Evolutionary conservation across 2,329 filamentous ascomycete genomes (phyloP), one percentile per base, ranked within the genome.

Genomic region (Kalmusia sp.): DNA sequence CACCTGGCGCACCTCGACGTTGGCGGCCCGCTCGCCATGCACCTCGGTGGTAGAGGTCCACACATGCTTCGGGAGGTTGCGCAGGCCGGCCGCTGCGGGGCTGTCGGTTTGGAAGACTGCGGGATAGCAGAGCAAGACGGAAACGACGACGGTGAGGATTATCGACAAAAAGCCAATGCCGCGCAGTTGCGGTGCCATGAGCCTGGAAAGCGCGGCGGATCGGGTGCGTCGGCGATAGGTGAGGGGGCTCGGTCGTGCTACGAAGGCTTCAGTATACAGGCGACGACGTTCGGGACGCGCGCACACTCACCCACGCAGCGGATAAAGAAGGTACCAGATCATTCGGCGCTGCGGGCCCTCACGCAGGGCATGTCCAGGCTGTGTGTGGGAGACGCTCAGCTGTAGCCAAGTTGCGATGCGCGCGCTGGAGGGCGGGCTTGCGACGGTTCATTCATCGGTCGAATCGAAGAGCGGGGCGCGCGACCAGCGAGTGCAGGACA

Each of bases 271-370:
- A 68, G 61, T 49, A 58, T 41, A 51, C 25, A n/a, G 33, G 21
- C 43, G 25, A 35, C 27, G n/a, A 43, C 43, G 34, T 24, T 43
- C 33, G 38, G 37, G 30, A 44, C 24, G 24, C 21, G 24, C 28
- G 25, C 39, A 17, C 22, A 82, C 87, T 74, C 76, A 90, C 88
- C 89, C 88, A 83, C 89, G 83, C 63, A 92, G 80, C 69, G 89
- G 89, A 77, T 89, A 92, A 61, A 92, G 78, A 46, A 92, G 77
- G 78, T 89, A 91, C 88, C 88, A 91, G 76, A 91, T 88, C 88
- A 91, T 82, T 66, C 69, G 67, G 61, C 62, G 59, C 52, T 43
- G 59, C 52, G 55, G 35, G 58, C 57, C 59, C 63, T 52, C 40
- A 50, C 34, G 31, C 44, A 52, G 62, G 63, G 61, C 65, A 71